Conservation (phyloP, 805 yeast species). For the Candida maesae region DNA sequence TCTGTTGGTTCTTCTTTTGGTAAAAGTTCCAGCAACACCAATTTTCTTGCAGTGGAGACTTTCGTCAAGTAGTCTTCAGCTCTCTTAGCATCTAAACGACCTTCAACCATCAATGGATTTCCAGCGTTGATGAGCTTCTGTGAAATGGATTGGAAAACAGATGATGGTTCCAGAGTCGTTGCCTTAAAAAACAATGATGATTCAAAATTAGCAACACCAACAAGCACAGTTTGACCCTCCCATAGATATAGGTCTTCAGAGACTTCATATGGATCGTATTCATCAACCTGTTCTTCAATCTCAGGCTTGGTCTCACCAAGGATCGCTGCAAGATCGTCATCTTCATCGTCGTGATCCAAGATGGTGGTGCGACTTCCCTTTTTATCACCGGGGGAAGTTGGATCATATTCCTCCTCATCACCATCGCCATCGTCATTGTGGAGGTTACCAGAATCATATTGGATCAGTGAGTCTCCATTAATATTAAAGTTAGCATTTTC, state of each 20-base stretch:
- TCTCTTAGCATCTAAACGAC: constrained; percentile 50
- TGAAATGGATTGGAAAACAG: constrained; percentile 16
- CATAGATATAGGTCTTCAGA: constrained; percentile 31
- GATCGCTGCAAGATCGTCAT: constrained; percentile 33
- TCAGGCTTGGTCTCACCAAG: constrained; percentile 23
- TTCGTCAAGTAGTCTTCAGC: constrained; percentile 57
- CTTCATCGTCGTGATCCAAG: constrained; percentile 28
- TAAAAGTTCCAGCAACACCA: constrained; percentile 46
- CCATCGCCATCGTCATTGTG: background rate
- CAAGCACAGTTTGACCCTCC: constrained; percentile 47
- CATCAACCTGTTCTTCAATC: constrained; percentile 14
- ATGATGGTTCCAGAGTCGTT: constrained; percentile 26
- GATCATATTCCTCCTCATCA: constrained; percentile 2
- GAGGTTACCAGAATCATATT: no score
- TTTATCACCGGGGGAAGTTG: background rate
- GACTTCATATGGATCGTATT: constrained; percentile 19
- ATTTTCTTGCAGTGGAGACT: constrained; percentile 45
- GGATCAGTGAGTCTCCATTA: background rate
- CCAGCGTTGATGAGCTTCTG: constrained; percentile 25
- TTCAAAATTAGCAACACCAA: constrained; percentile 44
- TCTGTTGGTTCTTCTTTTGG: constrained; percentile 13
- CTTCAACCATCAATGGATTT: constrained; percentile 47
- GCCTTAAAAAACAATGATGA: constrained; percentile 27
- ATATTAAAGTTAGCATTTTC: constrained; percentile 6
- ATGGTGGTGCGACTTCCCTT: constrained; percentile 25